Evolutionary conservation across 108 stramenopile genomes (phyloP).

Genomic region (Pseudonitzschia pungens): DNA sequence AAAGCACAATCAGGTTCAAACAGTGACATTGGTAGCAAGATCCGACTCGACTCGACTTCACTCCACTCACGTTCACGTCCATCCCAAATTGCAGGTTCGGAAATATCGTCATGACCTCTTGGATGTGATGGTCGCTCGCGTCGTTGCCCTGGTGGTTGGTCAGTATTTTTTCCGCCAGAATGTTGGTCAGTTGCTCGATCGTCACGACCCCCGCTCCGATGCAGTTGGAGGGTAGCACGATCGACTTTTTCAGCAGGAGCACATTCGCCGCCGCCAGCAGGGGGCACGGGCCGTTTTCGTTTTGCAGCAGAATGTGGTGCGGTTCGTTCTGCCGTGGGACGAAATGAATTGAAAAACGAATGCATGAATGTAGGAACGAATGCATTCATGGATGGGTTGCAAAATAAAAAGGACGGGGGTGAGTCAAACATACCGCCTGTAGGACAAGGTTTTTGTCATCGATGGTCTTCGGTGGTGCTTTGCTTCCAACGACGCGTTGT

Average conservation of each 20-base stretch:
- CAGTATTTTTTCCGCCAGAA: slow-evolving; percentile 68
- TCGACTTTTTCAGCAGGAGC: slow-evolving; percentile 76
- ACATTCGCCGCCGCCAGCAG: slow-evolving; percentile 93
- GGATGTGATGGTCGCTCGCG: slow-evolving; percentile 43
- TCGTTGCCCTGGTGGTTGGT: slow-evolving; percentile 15
- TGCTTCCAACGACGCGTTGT: too few species aligned
- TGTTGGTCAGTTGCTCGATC: slow-evolving; percentile 73
- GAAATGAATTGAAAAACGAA: slow-evolving; percentile 5
- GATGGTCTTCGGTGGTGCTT: too few species aligned
- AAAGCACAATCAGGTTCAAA: background rate
- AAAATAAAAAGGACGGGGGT: too few species aligned
- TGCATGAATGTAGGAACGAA: background rate
- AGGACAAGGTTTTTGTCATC: too few species aligned
- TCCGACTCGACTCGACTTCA: too few species aligned
- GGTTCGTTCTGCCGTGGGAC: slow-evolving; percentile 4
- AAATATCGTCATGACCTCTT: slow-evolving; percentile 80
- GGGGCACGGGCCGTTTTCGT: slow-evolving; percentile 96
- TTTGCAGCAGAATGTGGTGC: slow-evolving; percentile 76
- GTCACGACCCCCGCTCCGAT: slow-evolving; percentile 55
- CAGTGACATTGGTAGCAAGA: too few species aligned
- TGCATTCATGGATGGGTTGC: too few species aligned
- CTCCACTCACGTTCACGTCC: slow-evolving; percentile 87
- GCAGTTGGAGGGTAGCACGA: slow-evolving; percentile 62
- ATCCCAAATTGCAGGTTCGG: slow-evolving; percentile 91
- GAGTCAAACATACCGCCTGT: too few species aligned